Evolutionary conservation across 2,329 filamentous ascomycete genomes (phyloP), one percentile per base, ranked within the genome.

Genomic region (Cladosporium colombiae): DNA sequence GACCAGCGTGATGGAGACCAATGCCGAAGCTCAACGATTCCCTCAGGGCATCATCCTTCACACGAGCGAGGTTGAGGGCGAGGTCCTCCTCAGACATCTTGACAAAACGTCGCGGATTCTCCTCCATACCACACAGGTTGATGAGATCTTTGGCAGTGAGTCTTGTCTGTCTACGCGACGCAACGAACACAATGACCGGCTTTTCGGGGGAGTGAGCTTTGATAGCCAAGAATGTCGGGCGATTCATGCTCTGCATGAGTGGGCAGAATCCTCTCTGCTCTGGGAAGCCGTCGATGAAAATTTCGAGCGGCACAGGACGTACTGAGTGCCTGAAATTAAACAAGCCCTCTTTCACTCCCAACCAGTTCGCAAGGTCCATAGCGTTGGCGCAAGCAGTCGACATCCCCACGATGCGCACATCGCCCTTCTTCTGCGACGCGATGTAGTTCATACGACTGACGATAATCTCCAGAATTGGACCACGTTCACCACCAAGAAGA

Each of bases 251-350:
- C 79, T 98, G 94, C 95, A 99, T 99, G 70, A 99, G 80, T 0
- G 95, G 93, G 73, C 94, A 98, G 81, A 99, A 99, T 0, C 95
- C 95, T 67, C 94, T 87, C 71, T 95, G 90, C 74, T 98, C 92
- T 0, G 95, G 93, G 76, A 99, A 99, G 0, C 95, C 96, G 76
- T 99, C 95, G 70, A 99, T 99, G 78, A 92, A 99, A 52, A 97
- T 91, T 77, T 99, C 94, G 46, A 99, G 80, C 0, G 96, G 95
- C 11, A 99, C 96, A 2, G 96, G 95, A 27, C 95, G 92, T 40
- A 99, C 96, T 0, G 93, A 98, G 75, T 99, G 95, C 31, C 93
- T 87, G 80, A 99, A 99, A 79, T 99, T 99, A 85, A 96, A 99
- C 27, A 99, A 79, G 1, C 85, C 94, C 74, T 97, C 91, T 75